These are phyloP conservation scores for Periconia sp. DNA, from an alignment of 2,329 filamentous ascomycete species.

Conservation along the genomic window DNA sequence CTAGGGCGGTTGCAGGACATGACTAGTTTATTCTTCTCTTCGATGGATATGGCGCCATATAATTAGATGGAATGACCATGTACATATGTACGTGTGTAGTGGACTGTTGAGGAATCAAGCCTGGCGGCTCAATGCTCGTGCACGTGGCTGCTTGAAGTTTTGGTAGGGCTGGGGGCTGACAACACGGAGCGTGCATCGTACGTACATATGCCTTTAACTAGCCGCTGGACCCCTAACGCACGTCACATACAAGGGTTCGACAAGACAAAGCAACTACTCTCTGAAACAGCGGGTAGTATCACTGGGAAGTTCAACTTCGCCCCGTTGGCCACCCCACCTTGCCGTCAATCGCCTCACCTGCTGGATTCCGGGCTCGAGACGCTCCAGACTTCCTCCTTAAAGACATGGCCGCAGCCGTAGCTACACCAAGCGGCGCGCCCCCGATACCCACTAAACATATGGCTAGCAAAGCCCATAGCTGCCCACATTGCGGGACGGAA, in stretches of 20 bases:
- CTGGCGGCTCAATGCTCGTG: too few relatives aligned
- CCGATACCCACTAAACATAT: conserved; percentile 21
- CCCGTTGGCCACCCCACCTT: neutral
- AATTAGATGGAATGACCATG: too few relatives aligned
- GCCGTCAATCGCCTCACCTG: neutral
- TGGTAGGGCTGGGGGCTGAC: too few relatives aligned
- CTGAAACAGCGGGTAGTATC: neutral
- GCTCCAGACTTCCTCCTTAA: neutral
- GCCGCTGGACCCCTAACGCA: neutral
- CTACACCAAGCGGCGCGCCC: conserved; percentile 18
- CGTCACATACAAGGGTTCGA: conserved; percentile 1
- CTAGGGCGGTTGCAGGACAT: too few relatives aligned
- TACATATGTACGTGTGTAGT: too few relatives aligned
- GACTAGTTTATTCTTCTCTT: too few relatives aligned
- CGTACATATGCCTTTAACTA: neutral
- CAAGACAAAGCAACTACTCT: neutral
- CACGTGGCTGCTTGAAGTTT: too few relatives aligned
- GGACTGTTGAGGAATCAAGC: too few relatives aligned
- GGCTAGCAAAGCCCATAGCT: conserved; percentile 20
- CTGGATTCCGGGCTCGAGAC: neutral
- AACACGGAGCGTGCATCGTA: too few relatives aligned
- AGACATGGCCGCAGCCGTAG: conserved; percentile 21
- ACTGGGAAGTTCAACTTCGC: neutral
- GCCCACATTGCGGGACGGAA: conserved; percentile 33
- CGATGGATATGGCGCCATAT: too few relatives aligned